A percentile compares a stretch with the other conserved stretches of the same genome.
These are phyloP conservation scores for Monosiga brevicollis DNA, from an alignment of 78 protist genomes.

Conservation along the genomic window DNA sequence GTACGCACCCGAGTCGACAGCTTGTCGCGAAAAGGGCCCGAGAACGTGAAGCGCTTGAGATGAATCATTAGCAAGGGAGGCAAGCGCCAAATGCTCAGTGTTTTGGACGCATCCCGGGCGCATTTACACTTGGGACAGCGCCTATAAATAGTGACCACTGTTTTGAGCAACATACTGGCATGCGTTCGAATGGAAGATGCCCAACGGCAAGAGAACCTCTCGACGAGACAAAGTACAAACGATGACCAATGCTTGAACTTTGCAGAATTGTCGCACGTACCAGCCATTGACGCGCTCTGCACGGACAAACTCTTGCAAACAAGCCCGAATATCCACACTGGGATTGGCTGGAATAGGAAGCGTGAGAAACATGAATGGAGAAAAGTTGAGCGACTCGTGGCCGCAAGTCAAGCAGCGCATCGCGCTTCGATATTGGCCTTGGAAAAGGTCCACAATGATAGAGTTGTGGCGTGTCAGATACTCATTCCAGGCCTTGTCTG, in stretches of 20 bases:
- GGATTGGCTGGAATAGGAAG: constrained; percentile 68
- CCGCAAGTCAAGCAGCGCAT: constrained; percentile 40
- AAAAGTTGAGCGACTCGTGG: constrained; percentile 43
- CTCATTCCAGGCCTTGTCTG: constrained; percentile 47
- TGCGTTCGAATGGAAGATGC: no score
- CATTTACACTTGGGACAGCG: constrained; percentile 65
- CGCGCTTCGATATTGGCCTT: constrained; percentile 39
- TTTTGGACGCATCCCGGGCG: constrained; percentile 42
- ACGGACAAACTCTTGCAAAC: no score
- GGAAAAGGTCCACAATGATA: constrained; percentile 33
- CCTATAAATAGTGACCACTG: no score
- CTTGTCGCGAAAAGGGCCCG: constrained; percentile 38
- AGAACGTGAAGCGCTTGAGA: constrained; percentile 79
- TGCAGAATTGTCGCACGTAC: no score
- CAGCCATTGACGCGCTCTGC: no score
- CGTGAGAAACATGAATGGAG: constrained; percentile 72
- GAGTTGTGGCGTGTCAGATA: constrained; percentile 51
- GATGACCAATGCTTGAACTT: no score
- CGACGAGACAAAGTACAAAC: no score
- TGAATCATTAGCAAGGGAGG: constrained; percentile 77
- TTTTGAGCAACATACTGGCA: no score
- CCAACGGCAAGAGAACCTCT: no score
- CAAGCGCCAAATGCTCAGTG: constrained; percentile 68
- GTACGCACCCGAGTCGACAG: constrained; percentile 13
- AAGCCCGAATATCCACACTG: no score